Evolutionary conservation across 768 basidiomycete species (phyloP).

Genomic region (Trametes sanguinea): DNA sequence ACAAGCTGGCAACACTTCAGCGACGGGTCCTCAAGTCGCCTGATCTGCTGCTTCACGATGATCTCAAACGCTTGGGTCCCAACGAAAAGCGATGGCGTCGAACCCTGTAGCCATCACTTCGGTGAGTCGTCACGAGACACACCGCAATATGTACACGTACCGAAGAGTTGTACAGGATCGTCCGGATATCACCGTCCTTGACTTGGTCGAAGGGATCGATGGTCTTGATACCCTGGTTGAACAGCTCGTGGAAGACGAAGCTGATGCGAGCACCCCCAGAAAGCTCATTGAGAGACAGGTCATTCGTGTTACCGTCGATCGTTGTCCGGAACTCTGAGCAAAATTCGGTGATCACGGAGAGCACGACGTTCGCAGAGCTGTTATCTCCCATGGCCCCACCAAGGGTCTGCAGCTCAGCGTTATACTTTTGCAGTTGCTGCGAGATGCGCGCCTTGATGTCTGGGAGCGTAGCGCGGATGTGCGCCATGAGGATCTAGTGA

Average conservation of each 20-base stretch:
- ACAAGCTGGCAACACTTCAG: slow-evolving; percentile 94
- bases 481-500: slow-evolving; percentile 95
- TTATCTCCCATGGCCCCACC: slow-evolving; percentile 87
- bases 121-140: background rate
- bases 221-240: slow-evolving; percentile 92
- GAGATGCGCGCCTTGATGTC: slow-evolving; percentile 97
- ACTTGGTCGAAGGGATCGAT: slow-evolving; percentile 99
- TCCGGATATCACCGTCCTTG: slow-evolving; percentile 97
- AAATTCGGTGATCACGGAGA: slow-evolving; percentile 98
- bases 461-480: slow-evolving; percentile 95
- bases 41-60: slow-evolving; percentile 99
- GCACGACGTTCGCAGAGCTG: slow-evolving; percentile 87
- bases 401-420: slow-evolving; percentile 75
- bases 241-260: slow-evolving; percentile 98
- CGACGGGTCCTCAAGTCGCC: slow-evolving; percentile 90
- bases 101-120: slow-evolving; percentile 58
- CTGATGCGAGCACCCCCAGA: slow-evolving; percentile 99
- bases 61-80: slow-evolving; percentile 97
- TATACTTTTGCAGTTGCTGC: slow-evolving; percentile 88
- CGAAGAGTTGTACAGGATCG: slow-evolving; percentile 95
- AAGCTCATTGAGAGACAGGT: slow-evolving; percentile 91
- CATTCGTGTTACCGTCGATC: slow-evolving; percentile 97
- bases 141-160: slow-evolving; percentile 46
- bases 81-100: slow-evolving; percentile 94
- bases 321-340: slow-evolving; percentile 94